A percentile compares a stretch with the other conserved stretches of the same genome.
Evolutionary conservation across 2,329 filamentous ascomycete genomes (phyloP).

Genomic region (Coniella lustricola): DNA sequence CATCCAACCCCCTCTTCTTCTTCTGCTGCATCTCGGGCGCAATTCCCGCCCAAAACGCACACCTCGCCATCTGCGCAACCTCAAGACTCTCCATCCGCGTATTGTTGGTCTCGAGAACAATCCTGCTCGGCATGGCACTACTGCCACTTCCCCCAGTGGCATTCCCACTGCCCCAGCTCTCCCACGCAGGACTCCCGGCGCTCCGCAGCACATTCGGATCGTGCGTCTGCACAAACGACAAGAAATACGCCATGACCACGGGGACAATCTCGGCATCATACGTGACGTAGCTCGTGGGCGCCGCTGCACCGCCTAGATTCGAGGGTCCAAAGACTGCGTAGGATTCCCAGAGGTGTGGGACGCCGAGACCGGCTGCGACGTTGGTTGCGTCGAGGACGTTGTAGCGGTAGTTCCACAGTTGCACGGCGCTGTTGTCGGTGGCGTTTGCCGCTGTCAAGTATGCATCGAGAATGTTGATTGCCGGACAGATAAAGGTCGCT

Average conservation of each 20-base stretch:
- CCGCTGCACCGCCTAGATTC: slow-evolving; percentile 23
- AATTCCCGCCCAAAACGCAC: slow-evolving; percentile 34
- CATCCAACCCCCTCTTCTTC: slow-evolving; percentile 9
- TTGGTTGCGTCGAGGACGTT: slow-evolving; percentile 36
- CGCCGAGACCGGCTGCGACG: slow-evolving; percentile 33
- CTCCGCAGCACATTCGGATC: slow-evolving; percentile 35
- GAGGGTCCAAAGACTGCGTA: slow-evolving; percentile 43
- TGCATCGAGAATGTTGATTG: slow-evolving; percentile 31
- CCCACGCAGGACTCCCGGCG: slow-evolving; percentile 33
- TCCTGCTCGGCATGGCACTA: slow-evolving; percentile 21
- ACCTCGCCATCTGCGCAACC: slow-evolving; percentile 29
- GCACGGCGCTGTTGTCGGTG: not conserved
- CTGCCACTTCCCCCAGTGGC: slow-evolving; percentile 14
- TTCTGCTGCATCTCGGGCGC: slow-evolving; percentile 28
- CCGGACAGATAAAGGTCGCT: slow-evolving; percentile 38
- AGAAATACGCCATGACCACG: slow-evolving; percentile 42
- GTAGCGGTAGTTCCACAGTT: slow-evolving; percentile 42
- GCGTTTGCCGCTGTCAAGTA: slow-evolving; percentile 18
- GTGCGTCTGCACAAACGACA: slow-evolving; percentile 39
- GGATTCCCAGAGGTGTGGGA: slow-evolving; percentile 41
- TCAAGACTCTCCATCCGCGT: slow-evolving; percentile 34
- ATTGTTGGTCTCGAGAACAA: slow-evolving; percentile 34
- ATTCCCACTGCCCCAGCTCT: slow-evolving; percentile 25
- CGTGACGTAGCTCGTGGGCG: slow-evolving; percentile 32
- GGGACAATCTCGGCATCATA: slow-evolving; percentile 39